Percentiles rank a stretch among this genome's conserved stretches.
These are phyloP conservation scores for Leccinum obscurum DNA, from an alignment of 768 basidiomycete genomes.

Conservation along the genomic window DNA sequence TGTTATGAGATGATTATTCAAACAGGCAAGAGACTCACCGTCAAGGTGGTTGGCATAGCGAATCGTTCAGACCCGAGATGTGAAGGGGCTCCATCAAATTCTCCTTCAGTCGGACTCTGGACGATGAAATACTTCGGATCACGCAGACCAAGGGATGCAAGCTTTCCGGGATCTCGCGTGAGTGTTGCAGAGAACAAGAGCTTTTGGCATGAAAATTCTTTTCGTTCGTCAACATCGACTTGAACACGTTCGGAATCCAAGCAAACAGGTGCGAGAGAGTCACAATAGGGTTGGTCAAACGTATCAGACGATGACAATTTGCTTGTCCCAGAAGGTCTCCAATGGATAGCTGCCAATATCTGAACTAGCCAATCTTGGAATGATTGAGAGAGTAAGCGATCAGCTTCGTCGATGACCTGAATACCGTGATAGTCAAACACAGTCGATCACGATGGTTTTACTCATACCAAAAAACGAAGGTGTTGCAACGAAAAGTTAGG, in stretches of 20 bases:
- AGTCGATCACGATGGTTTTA: neutral
- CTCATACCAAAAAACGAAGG: conserved; percentile 85
- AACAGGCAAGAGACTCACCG: conserved; percentile 42
- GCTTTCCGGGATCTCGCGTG: conserved; percentile 91
- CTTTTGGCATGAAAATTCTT: conserved; percentile 80
- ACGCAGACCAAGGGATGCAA: conserved; percentile 75
- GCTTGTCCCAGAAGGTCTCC: conserved; percentile 28
- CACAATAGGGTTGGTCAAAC: conserved; percentile 4
- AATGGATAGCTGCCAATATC: conserved; percentile 73
- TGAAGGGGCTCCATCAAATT: conserved; percentile 40
- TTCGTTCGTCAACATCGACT: conserved; percentile 57
- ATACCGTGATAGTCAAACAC: neutral
- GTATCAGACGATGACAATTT: conserved; percentile 9
- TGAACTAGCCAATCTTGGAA: conserved; percentile 94
- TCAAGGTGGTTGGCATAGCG: conserved; percentile 77
- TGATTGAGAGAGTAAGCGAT: conserved; percentile 90
- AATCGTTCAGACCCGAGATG: conserved; percentile 73
- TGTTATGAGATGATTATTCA: neutral
- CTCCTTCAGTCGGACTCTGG: conserved; percentile 45
- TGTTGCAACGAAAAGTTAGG: conserved; percentile 92
- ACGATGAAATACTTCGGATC: conserved; percentile 90
- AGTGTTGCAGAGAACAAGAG: conserved; percentile 95
- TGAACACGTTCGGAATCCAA: conserved; percentile 35
- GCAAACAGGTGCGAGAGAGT: conserved; percentile 66
- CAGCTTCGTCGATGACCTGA: conserved; percentile 97